Conservation (phyloP, 495 filamentous ascomycete genomes). For the Tuber borchii region DNA sequence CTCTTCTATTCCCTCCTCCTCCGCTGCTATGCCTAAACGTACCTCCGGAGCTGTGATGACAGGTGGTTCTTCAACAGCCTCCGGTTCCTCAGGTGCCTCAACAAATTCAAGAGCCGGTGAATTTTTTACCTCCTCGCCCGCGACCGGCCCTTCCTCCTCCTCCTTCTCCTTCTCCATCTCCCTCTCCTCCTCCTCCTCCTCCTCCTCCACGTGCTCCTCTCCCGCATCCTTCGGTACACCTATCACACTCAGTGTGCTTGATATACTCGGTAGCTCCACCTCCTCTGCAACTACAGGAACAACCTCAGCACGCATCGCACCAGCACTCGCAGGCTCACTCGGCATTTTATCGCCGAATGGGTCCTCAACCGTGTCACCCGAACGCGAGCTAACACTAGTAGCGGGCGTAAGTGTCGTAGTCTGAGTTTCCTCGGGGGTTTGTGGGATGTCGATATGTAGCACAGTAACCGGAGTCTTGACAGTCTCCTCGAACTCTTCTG, state of each 20-base stretch:
- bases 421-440: slow-evolving; percentile 1
- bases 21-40: neutral
- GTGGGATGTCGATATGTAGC: neutral
- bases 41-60: neutral
- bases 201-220: neutral
- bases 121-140: neutral
- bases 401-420: neutral
- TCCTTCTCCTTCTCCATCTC: neutral
- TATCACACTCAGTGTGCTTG: neutral
- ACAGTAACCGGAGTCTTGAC: slow-evolving; percentile 5
- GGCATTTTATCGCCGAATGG: slow-evolving; percentile 3
- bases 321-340: neutral
- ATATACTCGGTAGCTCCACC: neutral
- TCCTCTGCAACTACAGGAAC: neutral
- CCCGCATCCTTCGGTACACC: neutral
- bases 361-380: neutral
- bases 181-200: neutral
- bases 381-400: slow-evolving; percentile 1
- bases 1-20: neutral
- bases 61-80: neutral
- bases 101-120: neutral
- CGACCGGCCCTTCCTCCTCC: neutral
- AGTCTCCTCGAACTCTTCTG: neutral
- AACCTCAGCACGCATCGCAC: neutral
- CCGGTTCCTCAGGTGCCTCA: neutral